Evolutionary conservation across 345 rosid species (phyloP).

Genomic region (Litchi chinensis): DNA sequence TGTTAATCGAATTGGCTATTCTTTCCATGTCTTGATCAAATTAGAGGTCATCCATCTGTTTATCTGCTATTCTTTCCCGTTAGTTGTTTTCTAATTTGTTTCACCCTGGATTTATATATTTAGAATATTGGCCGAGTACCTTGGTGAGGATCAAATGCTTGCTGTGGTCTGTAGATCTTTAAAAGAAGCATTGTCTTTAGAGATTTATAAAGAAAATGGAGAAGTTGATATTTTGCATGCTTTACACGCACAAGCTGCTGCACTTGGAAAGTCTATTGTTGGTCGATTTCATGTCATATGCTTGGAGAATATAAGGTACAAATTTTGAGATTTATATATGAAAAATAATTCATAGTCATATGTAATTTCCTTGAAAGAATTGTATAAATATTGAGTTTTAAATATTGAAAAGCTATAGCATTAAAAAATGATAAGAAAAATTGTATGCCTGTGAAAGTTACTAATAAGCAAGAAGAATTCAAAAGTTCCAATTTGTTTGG

Average conservation of each 20-base stretch:
- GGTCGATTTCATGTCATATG: conserved; percentile 54
- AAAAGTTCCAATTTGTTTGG: conserved; percentile 1
- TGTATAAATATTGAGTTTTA: not conserved
- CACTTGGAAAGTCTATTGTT: conserved; percentile 39
- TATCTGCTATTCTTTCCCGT: not conserved
- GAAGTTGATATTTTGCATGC: conserved; percentile 32
- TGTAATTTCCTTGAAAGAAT: not conserved
- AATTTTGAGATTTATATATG: too few species aligned
- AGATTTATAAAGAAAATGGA: conserved; percentile 35
- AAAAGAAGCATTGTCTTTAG: conserved; percentile 36
- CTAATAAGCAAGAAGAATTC: not conserved
- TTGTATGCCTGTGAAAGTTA: too few species aligned
- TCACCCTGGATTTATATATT: not conserved
- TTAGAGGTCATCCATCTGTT: too few species aligned
- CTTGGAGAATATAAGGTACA: conserved; percentile 57
- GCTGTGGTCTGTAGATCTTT: conserved; percentile 60
- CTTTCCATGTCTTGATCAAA: too few species aligned
- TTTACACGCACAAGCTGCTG: conserved; percentile 47
- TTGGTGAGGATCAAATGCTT: conserved; percentile 71
- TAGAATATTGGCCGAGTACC: conserved; percentile 60
- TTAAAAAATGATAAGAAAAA: not conserved
- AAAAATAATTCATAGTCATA: too few species aligned
- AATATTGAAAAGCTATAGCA: not conserved
- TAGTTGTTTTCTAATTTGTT: not conserved
- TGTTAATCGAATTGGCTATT: not conserved